phyloP scores from a whole-genome alignment of 2,329 filamentous ascomycete genomes.

The Ophiosphaerella narmari region DNA sequence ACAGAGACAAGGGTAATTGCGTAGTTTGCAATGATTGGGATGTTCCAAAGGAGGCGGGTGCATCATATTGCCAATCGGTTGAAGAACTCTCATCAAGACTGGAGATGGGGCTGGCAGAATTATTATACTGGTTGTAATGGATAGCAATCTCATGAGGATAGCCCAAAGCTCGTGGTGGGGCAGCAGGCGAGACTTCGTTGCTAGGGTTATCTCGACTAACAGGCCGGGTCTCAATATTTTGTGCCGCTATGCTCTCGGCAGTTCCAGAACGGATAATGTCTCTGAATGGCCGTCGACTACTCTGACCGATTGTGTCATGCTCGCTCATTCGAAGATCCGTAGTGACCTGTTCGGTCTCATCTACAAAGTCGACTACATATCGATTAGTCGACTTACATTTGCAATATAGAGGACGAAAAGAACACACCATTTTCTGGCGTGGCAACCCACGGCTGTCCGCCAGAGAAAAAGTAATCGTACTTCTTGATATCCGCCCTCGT shows the following conservation, averaged over 20 bases:
- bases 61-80: conserved; percentile 6
- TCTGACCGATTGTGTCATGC: neutral
- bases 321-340: conserved; percentile 9
- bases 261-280: conserved; percentile 2
- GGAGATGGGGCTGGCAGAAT: conserved; percentile 12
- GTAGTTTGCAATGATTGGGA: neutral
- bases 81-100: conserved; percentile 9
- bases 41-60: neutral
- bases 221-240: neutral
- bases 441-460: conserved; percentile 19
- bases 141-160: conserved; percentile 5
- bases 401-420: neutral
- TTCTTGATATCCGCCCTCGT: conserved; percentile 28
- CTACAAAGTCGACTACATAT: conserved; percentile 20
- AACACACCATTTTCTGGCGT: conserved; percentile 18
- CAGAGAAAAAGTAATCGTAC: conserved; percentile 30
- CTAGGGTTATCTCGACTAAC: neutral
- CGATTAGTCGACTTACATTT: conserved; percentile 1
- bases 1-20: conserved; percentile 8
- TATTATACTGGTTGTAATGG: conserved; percentile 3
- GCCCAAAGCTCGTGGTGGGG: neutral
- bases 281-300: conserved; percentile 5
- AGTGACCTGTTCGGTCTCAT: conserved; percentile 19
- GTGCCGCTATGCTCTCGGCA: neutral
- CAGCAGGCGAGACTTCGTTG: neutral